phyloP scores from a whole-genome alignment of 129 eudicot species.

The Helianthus tuberosus region DNA sequence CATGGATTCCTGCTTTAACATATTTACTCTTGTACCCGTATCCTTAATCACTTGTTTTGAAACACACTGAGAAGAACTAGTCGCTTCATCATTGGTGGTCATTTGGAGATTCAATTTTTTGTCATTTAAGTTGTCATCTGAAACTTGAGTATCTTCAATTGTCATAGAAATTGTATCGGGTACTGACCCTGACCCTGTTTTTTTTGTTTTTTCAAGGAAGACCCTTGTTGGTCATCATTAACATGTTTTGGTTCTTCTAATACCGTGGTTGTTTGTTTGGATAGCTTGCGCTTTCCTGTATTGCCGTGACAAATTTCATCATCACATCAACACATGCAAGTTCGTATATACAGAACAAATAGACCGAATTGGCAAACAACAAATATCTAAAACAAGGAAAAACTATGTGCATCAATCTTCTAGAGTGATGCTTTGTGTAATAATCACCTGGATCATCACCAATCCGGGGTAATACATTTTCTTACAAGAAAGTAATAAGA shows the following conservation, averaged over 20 bases:
- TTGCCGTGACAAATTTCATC: constrained; percentile 31
- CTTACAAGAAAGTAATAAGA: no score
- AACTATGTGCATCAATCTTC: constrained; percentile 20
- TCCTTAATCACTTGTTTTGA: constrained; percentile 27
- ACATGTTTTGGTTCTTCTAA: constrained; percentile 32
- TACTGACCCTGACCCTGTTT: constrained; percentile 30
- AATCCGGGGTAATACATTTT: no score
- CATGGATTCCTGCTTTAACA: constrained; percentile 35
- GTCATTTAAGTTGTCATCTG: constrained; percentile 26
- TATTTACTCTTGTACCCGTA: constrained; percentile 19
- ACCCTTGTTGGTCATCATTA: constrained; percentile 35
- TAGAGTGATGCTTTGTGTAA: constrained; percentile 21
- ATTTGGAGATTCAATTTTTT: constrained; percentile 28
- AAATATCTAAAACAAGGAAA: not conserved
- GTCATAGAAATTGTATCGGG: constrained; percentile 30
- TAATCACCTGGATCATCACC: constrained; percentile 40
- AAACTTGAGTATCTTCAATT: constrained; percentile 31
- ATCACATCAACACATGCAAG: constrained; percentile 18
- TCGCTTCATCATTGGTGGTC: constrained; percentile 27
- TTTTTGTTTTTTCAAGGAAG: constrained; percentile 57
- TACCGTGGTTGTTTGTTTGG: constrained; percentile 29
- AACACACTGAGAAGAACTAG: constrained; percentile 19
- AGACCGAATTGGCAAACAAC: not conserved
- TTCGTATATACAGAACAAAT: constrained; percentile 1
- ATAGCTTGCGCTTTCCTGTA: constrained; percentile 53